Base-by-base conservation (phyloP, 331 rosid genomes). In the Quercus phellos region DNA sequence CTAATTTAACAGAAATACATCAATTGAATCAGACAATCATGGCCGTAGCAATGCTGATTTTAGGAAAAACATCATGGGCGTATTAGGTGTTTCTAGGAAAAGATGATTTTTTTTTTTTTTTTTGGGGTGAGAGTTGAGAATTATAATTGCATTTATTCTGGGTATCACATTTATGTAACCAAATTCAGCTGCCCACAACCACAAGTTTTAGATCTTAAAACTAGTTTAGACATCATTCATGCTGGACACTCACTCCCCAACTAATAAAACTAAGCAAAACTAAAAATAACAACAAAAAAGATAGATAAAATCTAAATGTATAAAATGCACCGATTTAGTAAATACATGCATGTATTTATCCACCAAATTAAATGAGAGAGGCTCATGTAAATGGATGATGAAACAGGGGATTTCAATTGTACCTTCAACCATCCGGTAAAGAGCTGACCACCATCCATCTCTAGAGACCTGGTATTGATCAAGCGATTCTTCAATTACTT, bases 341-440 rank as follows among this genome's bases (percentile, higher is more conserved):
- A 64, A 64, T 29, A 4, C 70, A 30, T 16, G 50, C 24, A 30
- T 64, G 70, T 2, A 64, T 5, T 3, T 17, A 30, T 17, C 22
- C 24, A 64, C 19, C 22, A 17, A 17, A 43, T 64, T 64, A 27
- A 17, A 64, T 64, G 43, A 29, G 16, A 5, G 64, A 19, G 7
- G 68, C 38, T 60, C 46, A 29, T 51, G 82, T 35, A 87, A 82
- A 77, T 72, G 63, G 74, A 19, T 18, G 1, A 32, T 55, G 38
- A 12, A 63, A 14, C 43, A 42, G 43, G 35, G 18, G 42, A 73
- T 50, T 66, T 34, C 78, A 34, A 26, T 5, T 73, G 73, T 86
- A 94, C 98, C 97, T 89, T 92, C 96, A 80, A 90, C 82, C 84
- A 90, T 85, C 84, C 80, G 86, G 86, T 86, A 88, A 70, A 90